Percentiles rank a stretch among this genome's conserved stretches.
Conservation (phyloP, 441 rosid species). For the Cnidoscolus chayamansa region DNA sequence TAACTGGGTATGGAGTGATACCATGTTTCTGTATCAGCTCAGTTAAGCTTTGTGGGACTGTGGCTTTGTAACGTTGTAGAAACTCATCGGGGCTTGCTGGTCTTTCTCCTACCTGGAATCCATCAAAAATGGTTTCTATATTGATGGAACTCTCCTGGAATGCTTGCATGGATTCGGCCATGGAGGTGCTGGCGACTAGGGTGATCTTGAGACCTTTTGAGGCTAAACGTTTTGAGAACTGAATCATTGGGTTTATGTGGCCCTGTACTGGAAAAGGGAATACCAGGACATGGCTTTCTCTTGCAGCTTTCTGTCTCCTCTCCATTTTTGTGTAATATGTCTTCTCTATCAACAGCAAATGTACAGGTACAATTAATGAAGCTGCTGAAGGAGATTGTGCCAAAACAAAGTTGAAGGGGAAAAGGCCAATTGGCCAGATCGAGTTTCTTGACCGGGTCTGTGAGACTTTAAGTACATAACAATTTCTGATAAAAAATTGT, state of each 20-base stretch:
- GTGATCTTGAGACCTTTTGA: conserved; percentile 50
- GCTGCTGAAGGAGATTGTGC: not conserved
- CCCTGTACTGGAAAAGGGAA: conserved; percentile 51
- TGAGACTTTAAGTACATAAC: too few species aligned
- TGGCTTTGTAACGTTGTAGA: conserved; percentile 20
- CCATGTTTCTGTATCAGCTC: conserved; percentile 29
- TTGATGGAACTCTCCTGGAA: conserved; percentile 28
- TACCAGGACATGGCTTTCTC: conserved; percentile 35
- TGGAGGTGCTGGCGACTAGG: conserved; percentile 36
- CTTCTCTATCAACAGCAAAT: not conserved
- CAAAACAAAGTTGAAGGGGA: too few species aligned
- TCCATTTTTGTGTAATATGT: conserved; percentile 7
- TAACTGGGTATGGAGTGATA: conserved; percentile 5
- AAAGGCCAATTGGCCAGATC: too few species aligned
- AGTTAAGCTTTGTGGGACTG: conserved; percentile 30
- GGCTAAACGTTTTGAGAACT: conserved; percentile 52
- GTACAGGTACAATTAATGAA: not conserved
- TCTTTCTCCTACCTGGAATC: conserved; percentile 19
- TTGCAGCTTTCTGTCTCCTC: conserved; percentile 3
- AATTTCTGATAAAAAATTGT: too few species aligned
- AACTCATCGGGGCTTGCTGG: conserved; percentile 20
- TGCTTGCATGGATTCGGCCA: conserved; percentile 16
- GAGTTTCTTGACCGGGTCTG: too few species aligned
- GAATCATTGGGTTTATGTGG: conserved; percentile 64
- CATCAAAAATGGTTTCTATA: conserved; percentile 33